phyloP scores from a whole-genome alignment of 768 basidiomycete species.

The Boletus vermiculosoides region DNA sequence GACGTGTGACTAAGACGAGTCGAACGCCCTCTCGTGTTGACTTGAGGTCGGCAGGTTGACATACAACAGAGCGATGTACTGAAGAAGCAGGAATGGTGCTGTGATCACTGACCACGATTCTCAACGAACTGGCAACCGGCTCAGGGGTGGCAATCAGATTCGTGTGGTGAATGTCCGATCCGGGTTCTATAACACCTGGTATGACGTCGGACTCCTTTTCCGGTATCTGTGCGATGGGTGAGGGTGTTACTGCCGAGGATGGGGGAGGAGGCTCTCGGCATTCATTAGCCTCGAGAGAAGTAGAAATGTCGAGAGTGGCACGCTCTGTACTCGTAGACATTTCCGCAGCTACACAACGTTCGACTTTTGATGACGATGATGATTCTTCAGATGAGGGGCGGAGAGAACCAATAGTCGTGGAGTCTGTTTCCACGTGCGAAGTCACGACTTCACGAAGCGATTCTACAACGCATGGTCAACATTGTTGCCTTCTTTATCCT shows the following conservation, averaged over 20 bases:
- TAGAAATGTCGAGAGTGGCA: slow-evolving; percentile 10
- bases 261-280: slow-evolving; percentile 4
- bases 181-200: slow-evolving; percentile 8
- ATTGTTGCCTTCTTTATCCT: not conserved
- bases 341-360: slow-evolving; percentile 2
- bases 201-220: slow-evolving; percentile 16
- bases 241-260: slow-evolving; percentile 15
- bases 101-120: slow-evolving; percentile 32
- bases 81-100: slow-evolving; percentile 15
- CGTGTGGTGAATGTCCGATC: slow-evolving; percentile 8
- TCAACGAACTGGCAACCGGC: slow-evolving; percentile 15
- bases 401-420: slow-evolving; percentile 4
- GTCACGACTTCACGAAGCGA: slow-evolving; percentile 7
- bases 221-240: slow-evolving; percentile 10
- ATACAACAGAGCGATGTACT: slow-evolving; percentile 3
- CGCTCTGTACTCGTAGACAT: slow-evolving; percentile 7
- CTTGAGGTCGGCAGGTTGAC: slow-evolving; percentile 28
- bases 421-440: slow-evolving; percentile 13
- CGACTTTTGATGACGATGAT: slow-evolving; percentile 3
- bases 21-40: slow-evolving; percentile 61
- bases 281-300: slow-evolving; percentile 7
- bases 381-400: slow-evolving; percentile 3
- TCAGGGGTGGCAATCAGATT: slow-evolving; percentile 11
- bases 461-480: slow-evolving; percentile 20
- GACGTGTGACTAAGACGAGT: slow-evolving; percentile 59